Percentiles rank a stretch among this genome's conserved stretches.
Conservation (phyloP, 2,329 filamentous ascomycete genomes). For the Ceratocystis lukuohia region DNA sequence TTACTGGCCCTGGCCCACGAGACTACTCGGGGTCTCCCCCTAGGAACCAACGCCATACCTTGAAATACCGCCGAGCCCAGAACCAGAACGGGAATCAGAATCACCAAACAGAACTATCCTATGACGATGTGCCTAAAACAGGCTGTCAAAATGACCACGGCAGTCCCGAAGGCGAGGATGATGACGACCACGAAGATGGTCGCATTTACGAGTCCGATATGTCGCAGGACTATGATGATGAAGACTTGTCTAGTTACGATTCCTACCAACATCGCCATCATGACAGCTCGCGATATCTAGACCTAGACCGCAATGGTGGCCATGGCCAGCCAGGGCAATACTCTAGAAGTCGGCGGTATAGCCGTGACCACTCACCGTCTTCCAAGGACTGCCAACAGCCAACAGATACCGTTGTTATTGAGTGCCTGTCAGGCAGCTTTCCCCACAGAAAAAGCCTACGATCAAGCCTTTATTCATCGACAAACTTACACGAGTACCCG, state of each 20-base stretch:
- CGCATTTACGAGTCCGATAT: slow-evolving; percentile 11
- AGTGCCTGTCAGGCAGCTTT: slow-evolving; percentile 33
- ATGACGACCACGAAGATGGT: slow-evolving; percentile 25
- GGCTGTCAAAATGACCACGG: slow-evolving; percentile 23
- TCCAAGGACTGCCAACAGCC: slow-evolving; percentile 30
- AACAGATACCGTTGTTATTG: slow-evolving; percentile 41
- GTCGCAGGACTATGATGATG: slow-evolving; percentile 12
- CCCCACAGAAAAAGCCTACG: slow-evolving; percentile 11
- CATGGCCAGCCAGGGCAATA: slow-evolving; percentile 12
- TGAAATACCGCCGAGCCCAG: slow-evolving; percentile 7
- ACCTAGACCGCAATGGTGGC: slow-evolving; percentile 20
- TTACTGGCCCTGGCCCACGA: slow-evolving; percentile 28
- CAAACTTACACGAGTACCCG: slow-evolving; percentile 15
- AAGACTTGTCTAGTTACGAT: slow-evolving; percentile 21
- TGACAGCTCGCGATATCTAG: slow-evolving; percentile 19
- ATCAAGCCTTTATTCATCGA: slow-evolving; percentile 13
- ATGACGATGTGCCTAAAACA: slow-evolving; percentile 25
- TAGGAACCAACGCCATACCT: slow-evolving; percentile 24
- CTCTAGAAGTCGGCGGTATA: slow-evolving; percentile 19
- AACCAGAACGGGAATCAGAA: slow-evolving; percentile 24
- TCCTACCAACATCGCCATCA: slow-evolving; percentile 19
- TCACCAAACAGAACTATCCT: slow-evolving; percentile 27
- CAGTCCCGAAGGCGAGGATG: slow-evolving; percentile 31
- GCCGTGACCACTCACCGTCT: slow-evolving; percentile 26
- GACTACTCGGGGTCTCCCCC: slow-evolving; percentile 33